Percentiles rank a stretch among this genome's conserved stretches.
Conservation (phyloP, 192 early-diverging fungal species). For the Oehlia diaphana region DNA sequence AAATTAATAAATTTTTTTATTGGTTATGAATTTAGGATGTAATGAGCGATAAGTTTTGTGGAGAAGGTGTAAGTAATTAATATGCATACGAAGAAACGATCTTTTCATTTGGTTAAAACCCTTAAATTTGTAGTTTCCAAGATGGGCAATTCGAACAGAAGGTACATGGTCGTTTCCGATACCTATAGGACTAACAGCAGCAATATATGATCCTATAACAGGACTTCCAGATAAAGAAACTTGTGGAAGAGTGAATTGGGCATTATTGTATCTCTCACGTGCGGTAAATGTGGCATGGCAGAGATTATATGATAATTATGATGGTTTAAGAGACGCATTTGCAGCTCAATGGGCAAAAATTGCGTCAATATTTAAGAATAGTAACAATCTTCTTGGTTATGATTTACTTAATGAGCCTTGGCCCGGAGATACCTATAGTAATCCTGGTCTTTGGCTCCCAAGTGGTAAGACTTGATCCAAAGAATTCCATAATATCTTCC, state of each 20-base stretch:
- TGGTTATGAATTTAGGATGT: conserved; percentile 32
- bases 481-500: neutral
- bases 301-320: conserved; percentile 56
- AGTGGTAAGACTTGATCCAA: conserved; percentile 1
- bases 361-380: conserved; percentile 44
- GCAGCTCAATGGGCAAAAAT: conserved; percentile 59
- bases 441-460: conserved; percentile 49
- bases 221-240: conserved; percentile 37
- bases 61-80: neutral
- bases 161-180: neutral
- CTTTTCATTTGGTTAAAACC: neutral
- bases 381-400: conserved; percentile 60
- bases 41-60: neutral
- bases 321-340: conserved; percentile 55
- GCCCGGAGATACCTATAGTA: conserved; percentile 45
- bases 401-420: conserved; percentile 68
- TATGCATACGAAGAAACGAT: neutral
- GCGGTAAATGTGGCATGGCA: conserved; percentile 52
- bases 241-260: conserved; percentile 38
- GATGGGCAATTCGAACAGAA: neutral
- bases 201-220: conserved; percentile 37
- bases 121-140: neutral
- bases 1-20: conserved; percentile 50
- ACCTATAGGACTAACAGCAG: neutral
- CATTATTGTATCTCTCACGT: conserved; percentile 37